A percentile compares a stretch with the other conserved stretches of the same genome.
Evolutionary conservation across 164 flowering plant species (phyloP).

Genomic region (grape (Vitis vinifera)): DNA sequence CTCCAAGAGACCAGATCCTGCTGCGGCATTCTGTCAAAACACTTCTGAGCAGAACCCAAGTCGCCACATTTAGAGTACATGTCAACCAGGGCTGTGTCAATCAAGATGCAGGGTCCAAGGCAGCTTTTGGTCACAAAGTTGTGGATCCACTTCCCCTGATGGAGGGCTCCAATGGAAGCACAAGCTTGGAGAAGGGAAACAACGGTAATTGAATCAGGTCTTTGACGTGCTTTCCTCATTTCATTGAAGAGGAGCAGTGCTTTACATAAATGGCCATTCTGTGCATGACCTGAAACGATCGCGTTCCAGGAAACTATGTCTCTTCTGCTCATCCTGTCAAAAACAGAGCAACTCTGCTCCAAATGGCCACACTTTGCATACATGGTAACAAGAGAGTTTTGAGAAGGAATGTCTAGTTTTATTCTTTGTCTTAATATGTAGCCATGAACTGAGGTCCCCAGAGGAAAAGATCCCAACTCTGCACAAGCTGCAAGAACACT

Average conservation of each 20-base stretch:
- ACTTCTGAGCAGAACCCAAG: conserved; percentile 52
- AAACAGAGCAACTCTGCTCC: conserved; percentile 47
- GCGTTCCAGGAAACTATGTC: conserved; percentile 90
- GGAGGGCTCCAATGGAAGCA: conserved; percentile 72
- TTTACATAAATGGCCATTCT: conserved; percentile 47
- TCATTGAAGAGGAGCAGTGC: conserved; percentile 54
- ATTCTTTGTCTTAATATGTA: conserved; percentile 53
- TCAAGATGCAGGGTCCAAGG: conserved; percentile 46
- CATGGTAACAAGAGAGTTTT: conserved; percentile 77
- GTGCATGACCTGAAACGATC: conserved; percentile 58
- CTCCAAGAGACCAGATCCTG: conserved; percentile 74
- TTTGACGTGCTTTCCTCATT: conserved; percentile 47
- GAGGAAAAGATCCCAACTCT: conserved; percentile 41
- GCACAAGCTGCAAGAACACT: conserved; percentile 80
- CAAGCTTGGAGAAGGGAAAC: conserved; percentile 80
- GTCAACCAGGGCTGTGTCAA: conserved; percentile 73
- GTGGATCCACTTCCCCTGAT: conserved; percentile 76
- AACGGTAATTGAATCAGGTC: conserved; percentile 65
- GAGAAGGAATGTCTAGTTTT: conserved; percentile 43
- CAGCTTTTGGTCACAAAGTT: conserved; percentile 46
- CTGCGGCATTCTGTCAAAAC: conserved; percentile 51
- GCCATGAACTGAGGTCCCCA: conserved; percentile 69
- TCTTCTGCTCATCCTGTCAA: conserved; percentile 49
- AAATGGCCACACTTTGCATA: conserved; percentile 71
- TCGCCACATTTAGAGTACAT: conserved; percentile 88